Base-by-base conservation (phyloP, 164 flowering plant species). In the Aristolochia contorta region DNA sequence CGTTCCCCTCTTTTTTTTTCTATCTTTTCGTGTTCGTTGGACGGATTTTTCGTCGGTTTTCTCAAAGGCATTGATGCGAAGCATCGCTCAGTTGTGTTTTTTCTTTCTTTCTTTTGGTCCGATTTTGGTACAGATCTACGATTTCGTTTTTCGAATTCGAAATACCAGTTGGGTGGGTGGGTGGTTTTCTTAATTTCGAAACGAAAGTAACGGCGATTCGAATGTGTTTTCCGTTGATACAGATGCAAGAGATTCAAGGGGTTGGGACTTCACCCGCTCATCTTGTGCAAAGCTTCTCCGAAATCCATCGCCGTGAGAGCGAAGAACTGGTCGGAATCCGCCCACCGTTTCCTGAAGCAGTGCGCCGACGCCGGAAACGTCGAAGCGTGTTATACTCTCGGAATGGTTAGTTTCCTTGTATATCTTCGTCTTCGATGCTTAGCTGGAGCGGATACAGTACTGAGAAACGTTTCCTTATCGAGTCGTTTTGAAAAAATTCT, bases 381-480 rank as follows among this genome's bases (percentile, higher is more conserved):
- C n/a, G 95, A 92, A 52, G 98, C 98, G 21, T 77, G 69, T 41
- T 89, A 77, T 62, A 74, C 75, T 18, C 92, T 92, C 12, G 98
- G 98, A 66, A 87, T 89, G 95, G 95, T 87, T 1, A 57, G 80
- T 69, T 2, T 48, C 5, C 58, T 56, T 45, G 51, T 61, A 56
- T 13, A 20, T 27, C 33, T 33, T 37, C 56, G n/a, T 25, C 59
- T 12, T n/a, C n/a, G n/a, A n/a, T n/a, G n/a, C n/a, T n/a, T n/a
- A n/a, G 12, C 57, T n/a, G 6, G 12, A 60, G 27, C 18, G 7
- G 20, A 32, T 50, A 43, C n/a, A n/a, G n/a, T n/a, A n/a, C n/a
- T n/a, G 56, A 48, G 33, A 32, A 32, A 32, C 7, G 33, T 32
- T 32, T 32, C 43, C 43, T 37, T 37, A 37, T 37, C 30, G 12